Conservation (phyloP, 2,329 filamentous ascomycete genomes). For the Calonectria honghensis region DNA sequence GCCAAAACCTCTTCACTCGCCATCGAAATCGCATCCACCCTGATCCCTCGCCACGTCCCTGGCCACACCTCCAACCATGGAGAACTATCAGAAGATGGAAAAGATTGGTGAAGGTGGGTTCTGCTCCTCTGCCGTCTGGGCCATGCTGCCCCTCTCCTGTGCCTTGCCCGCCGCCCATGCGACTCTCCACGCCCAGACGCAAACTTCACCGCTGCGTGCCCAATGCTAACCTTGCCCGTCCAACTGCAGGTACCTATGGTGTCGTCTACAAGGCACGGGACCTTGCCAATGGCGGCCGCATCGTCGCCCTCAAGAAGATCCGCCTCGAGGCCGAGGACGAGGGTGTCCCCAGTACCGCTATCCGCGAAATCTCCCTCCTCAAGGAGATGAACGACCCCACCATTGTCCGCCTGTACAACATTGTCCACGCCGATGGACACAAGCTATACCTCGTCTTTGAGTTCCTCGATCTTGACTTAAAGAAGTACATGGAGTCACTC, state of each 20-base stretch:
- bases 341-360: conserved; percentile 92
- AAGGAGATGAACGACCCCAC: conserved; percentile 97
- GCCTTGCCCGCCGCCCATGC: neutral
- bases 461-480: conserved; percentile 92
- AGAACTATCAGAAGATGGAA: conserved; percentile 97
- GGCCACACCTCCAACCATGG: conserved; percentile 73
- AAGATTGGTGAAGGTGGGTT: conserved; percentile 93
- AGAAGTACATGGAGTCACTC: conserved; percentile 96
- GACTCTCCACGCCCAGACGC: neutral
- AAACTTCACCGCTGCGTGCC: conserved; percentile 27
- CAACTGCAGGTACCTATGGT: conserved; percentile 88
- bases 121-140: conserved; percentile 3
- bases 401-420: conserved; percentile 91
- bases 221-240: conserved; percentile 25
- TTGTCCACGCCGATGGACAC: conserved; percentile 94
- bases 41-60: conserved; percentile 38
- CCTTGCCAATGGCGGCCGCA: conserved; percentile 86
- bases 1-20: neutral
- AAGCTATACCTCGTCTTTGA: conserved; percentile 96
- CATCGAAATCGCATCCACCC: conserved; percentile 7
- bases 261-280: conserved; percentile 97
- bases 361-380: conserved; percentile 93
- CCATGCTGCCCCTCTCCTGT: conserved; percentile 3
- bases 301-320: conserved; percentile 96
- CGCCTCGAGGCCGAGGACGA: conserved; percentile 96